Percentiles rank a stretch among this genome's conserved stretches.
Conservation (phyloP, 345 rosid genomes). For the Syzygium jambos region DNA sequence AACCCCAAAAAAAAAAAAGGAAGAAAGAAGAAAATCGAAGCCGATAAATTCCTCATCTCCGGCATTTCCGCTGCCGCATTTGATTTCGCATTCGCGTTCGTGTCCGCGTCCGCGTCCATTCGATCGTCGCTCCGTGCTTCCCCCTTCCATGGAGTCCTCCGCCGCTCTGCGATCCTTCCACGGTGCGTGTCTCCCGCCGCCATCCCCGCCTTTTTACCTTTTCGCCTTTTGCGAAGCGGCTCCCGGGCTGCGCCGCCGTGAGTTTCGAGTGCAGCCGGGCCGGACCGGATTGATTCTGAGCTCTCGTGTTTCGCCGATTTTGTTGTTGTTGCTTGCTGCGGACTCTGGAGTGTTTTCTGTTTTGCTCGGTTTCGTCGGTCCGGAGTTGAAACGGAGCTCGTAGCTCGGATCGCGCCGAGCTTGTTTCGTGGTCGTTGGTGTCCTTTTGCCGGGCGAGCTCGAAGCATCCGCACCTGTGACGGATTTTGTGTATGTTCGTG, state of each 20-base stretch:
- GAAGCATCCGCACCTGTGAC: background rate
- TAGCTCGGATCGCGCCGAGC: background rate
- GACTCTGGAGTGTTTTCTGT: background rate
- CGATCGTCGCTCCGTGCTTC: background rate
- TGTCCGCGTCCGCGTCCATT: background rate
- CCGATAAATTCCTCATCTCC: background rate
- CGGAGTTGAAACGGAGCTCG: background rate
- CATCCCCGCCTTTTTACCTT: background rate
- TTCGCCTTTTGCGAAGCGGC: background rate
- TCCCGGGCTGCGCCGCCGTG: background rate
- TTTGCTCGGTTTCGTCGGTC: background rate
- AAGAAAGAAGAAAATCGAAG: background rate
- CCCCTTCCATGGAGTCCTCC: slow-evolving; percentile 56
- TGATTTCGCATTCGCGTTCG: background rate
- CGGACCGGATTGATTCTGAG: background rate
- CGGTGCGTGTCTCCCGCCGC: slow-evolving; percentile 24
- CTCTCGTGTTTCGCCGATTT: background rate
- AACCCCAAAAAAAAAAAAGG: background rate
- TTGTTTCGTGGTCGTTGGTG: background rate
- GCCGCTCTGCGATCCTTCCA: slow-evolving; percentile 55
- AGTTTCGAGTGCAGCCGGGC: background rate
- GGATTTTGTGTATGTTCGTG: background rate
- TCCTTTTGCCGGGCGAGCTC: background rate
- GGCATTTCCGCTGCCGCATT: background rate
- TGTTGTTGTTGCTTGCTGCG: background rate